Evolutionary conservation across 2,329 filamentous ascomycete genomes (phyloP).

Genomic region (Pseudonectria foliicola): DNA sequence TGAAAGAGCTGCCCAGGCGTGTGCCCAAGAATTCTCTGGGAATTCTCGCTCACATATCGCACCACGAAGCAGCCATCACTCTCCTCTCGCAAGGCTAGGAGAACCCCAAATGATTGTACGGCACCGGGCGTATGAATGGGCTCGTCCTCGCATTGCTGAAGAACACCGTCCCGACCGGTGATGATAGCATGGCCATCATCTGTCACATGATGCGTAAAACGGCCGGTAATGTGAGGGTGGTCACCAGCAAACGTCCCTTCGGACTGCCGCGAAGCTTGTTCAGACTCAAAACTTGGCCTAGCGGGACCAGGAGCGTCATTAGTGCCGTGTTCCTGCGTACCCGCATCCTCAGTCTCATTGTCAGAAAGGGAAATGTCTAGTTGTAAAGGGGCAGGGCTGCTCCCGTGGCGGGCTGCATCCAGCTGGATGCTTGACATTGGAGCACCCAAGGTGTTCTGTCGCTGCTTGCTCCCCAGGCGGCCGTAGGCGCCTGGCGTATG

Average conservation of each 20-base stretch:
- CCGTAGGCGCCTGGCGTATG: constrained; percentile 16
- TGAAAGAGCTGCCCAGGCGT: constrained; percentile 69
- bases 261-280: constrained; percentile 13
- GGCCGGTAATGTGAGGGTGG: constrained; percentile 55
- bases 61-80: constrained; percentile 60
- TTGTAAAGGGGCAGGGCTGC: constrained; percentile 24
- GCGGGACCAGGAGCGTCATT: not conserved
- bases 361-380: constrained; percentile 27
- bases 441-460: constrained; percentile 30
- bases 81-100: constrained; percentile 69
- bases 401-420: constrained; percentile 34
- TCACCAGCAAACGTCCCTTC: constrained; percentile 19
- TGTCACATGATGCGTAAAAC: constrained; percentile 72
- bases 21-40: constrained; percentile 66
- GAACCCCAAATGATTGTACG: constrained; percentile 70
- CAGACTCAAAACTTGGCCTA: constrained; percentile 2
- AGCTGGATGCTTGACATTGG: constrained; percentile 39
- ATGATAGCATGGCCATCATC: constrained; percentile 76
- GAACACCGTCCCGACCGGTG: constrained; percentile 64
- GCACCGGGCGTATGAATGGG: constrained; percentile 83
- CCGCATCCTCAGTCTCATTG: constrained; percentile 25
- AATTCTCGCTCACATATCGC: constrained; percentile 76
- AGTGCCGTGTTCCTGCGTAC: constrained; percentile 1
- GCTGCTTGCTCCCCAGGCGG: constrained; percentile 15
- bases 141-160: constrained; percentile 84